Percentiles rank a stretch among this genome's conserved stretches.
phyloP scores from a whole-genome alignment of 495 filamentous ascomycete genomes.

The Lasiosphaeria hispida region DNA sequence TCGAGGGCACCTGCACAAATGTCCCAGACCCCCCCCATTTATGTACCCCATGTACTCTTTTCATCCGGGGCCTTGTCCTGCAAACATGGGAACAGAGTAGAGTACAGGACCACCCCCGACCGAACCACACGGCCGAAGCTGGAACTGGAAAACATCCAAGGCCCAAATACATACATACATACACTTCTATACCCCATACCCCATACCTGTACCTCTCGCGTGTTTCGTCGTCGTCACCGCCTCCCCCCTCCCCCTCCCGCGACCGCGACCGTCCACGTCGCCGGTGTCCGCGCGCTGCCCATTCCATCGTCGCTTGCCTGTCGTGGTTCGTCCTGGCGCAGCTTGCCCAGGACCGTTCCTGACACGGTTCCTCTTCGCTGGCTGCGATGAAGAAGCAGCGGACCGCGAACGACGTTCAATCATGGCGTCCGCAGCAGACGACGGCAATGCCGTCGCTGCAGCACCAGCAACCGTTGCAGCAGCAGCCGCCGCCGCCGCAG shows the following conservation, averaged over 20 bases:
- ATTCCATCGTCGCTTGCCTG: constrained; percentile 16
- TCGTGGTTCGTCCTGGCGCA: constrained; percentile 30
- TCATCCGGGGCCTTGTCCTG: constrained; percentile 26
- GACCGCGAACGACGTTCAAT: constrained; percentile 28
- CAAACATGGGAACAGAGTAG: constrained; percentile 27
- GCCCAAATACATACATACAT: constrained; percentile 6
- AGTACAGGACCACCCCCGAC: constrained; percentile 23
- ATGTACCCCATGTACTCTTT: constrained; percentile 38
- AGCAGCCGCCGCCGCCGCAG: constrained; percentile 19
- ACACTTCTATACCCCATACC: neutral
- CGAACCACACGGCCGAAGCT: constrained; percentile 20
- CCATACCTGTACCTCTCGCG: neutral
- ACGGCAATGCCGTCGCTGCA: constrained; percentile 34
- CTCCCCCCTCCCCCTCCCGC: constrained; percentile 8
- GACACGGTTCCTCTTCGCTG: constrained; percentile 15
- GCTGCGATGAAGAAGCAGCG: constrained; percentile 37
- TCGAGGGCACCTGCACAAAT: constrained; percentile 19
- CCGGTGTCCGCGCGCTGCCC: neutral
- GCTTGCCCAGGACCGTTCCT: constrained; percentile 27
- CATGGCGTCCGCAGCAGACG: constrained; percentile 36
- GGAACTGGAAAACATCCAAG: constrained; percentile 14
- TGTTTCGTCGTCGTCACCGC: neutral
- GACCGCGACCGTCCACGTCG: constrained; percentile 8
- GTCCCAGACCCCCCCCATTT: constrained; percentile 25
- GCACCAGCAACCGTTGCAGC: constrained; percentile 27